Evolutionary conservation across 2,329 filamentous ascomycete species (phyloP), one percentile per base, ranked within the genome.

Genomic region (Neopestalotiopsis clavispora): DNA sequence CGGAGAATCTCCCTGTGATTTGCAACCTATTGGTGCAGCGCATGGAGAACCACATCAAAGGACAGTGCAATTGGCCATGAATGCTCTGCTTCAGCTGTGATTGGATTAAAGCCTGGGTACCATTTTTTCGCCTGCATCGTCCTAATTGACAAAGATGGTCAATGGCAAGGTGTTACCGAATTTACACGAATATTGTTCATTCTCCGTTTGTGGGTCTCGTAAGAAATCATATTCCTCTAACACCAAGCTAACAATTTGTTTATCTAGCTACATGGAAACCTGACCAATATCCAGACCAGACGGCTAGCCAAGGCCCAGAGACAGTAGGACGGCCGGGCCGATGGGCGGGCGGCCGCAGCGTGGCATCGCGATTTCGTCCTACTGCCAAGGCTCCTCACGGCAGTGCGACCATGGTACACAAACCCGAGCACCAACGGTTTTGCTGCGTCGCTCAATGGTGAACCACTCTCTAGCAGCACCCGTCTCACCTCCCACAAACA

Each of bases 401-500:
- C 59, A 38, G 57, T 59, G 23, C 23, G 57, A 59, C 57, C 45
- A 52, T 52, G 34, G 45, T 59, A 59, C 23, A 14, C 57, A n/a
- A 30, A 59, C 17, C 34, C 23, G 23, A 23, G 57, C 23, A 59
- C 57, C 57, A 59, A 59, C 57, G 30, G 30, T 59, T 28, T 30
- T 30, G 30, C 17, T 59, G 57, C 57, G 23, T 59, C 57, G 57
- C 23, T 52, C 45, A 28, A 23, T 23, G 45, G n/a, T 23, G 45
- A 23, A 52, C 7, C 45, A 52, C 9, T 52, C n/a, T 52, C 45
- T 38, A 38, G 34, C 34, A 52, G 45, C 45, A 20, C 45, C 59
- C 59, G 59, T 62, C 59, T 62, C 59, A 62, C 59, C 30, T 40
- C 59, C 59, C 59, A 34, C 30, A 62, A 62, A 40, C 59, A n/a